Evolutionary conservation across 306 rosid genomes (phyloP).

Genomic region (Fragaria nilgerrensis): DNA sequence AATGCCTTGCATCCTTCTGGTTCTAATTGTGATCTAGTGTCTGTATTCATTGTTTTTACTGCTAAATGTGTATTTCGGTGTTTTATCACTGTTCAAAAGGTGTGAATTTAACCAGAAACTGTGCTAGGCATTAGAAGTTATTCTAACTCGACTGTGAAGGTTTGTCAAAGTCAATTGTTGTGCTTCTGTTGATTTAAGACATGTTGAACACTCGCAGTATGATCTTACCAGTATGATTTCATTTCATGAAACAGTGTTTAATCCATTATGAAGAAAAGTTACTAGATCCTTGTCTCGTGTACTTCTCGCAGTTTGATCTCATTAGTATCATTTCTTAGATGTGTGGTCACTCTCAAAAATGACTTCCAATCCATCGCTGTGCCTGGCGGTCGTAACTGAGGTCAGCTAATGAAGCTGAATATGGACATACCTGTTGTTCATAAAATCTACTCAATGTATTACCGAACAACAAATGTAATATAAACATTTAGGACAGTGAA

Average conservation of each 20-base stretch:
- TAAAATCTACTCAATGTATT: conserved; percentile 35
- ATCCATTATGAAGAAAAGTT: neutral
- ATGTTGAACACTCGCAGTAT: neutral
- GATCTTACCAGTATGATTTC: neutral
- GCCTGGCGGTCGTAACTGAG: neutral
- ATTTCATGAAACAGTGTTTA: neutral
- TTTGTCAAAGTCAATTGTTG: too few relatives aligned
- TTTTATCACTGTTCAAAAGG: too few relatives aligned
- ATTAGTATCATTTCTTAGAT: neutral
- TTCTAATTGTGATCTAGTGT: too few relatives aligned
- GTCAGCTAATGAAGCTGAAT: neutral
- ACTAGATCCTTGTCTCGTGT: neutral
- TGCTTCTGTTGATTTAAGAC: neutral
- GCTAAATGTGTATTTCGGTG: too few relatives aligned
- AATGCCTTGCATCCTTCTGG: too few relatives aligned
- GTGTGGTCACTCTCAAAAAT: neutral
- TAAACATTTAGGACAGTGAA: conserved; percentile 39
- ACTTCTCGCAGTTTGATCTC: neutral
- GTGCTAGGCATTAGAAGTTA: too few relatives aligned
- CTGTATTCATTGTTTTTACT: too few relatives aligned
- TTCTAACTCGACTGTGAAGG: too few relatives aligned
- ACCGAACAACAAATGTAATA: conserved; percentile 42
- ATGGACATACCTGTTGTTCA: neutral
- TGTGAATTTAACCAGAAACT: too few relatives aligned
- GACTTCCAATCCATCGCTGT: neutral